A percentile compares a stretch with the other conserved stretches of the same genome.
Evolutionary conservation across 768 basidiomycete species (phyloP).

Genomic region (Podaxis sp.): DNA sequence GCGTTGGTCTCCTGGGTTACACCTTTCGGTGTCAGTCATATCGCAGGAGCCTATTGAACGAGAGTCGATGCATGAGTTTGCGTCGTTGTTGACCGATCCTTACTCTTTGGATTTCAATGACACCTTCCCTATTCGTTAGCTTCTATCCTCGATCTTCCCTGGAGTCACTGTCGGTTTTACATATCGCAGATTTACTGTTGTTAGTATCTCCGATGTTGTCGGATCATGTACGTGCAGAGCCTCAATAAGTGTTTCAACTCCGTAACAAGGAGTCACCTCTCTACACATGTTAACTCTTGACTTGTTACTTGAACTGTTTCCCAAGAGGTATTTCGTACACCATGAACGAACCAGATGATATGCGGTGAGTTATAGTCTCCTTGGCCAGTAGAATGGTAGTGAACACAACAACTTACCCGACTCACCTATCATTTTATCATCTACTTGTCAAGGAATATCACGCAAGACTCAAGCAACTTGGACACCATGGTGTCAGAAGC

Average conservation of each 20-base stretch:
- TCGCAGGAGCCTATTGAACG: not conserved
- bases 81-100: not conserved
- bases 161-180: no score
- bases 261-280: no score
- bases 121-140: not conserved
- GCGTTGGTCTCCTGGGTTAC: not conserved
- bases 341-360: not conserved
- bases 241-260: no score
- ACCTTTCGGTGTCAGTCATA: not conserved
- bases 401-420: not conserved
- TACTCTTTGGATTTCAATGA: not conserved
- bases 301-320: not conserved
- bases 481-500: not conserved
- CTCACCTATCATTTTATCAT: not conserved
- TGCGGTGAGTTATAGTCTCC: not conserved
- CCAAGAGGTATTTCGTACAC: not conserved
- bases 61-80: not conserved
- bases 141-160: not conserved
- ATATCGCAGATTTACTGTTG: no score
- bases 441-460: not conserved
- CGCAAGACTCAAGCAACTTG: not conserved
- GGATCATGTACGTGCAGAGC: no score
- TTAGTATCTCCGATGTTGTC: no score
- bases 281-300: no score
- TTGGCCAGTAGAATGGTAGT: not conserved